Base-by-base conservation (phyloP, 129 eudicot species). In the Ambrosia trifida region DNA sequence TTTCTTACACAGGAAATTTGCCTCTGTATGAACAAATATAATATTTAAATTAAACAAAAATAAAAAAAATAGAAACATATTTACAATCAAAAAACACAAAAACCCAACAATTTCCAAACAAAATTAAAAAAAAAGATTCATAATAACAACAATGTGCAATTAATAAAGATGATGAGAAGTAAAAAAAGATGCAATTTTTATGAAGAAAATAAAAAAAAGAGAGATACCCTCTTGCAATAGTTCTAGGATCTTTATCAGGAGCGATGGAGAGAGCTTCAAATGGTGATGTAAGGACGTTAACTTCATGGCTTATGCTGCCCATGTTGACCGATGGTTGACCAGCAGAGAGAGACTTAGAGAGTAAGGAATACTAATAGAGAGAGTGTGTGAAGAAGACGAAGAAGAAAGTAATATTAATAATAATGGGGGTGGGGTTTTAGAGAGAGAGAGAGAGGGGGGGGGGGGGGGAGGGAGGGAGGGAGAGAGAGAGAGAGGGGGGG, bases 241-340 rank as follows among this genome's bases (percentile, higher is more conserved):
- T 70, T 53, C 72, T 52, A 13, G 81, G 81, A 70, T 78, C 81
- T 43, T 77, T 77, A 32, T 32, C 58, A 11, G 36, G 2, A 30
- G 24, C 33, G 52, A 76, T 68, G 45, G 80, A 2, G 0, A 68
- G 30, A 33, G 69, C 66, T 63, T 63, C 71, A 14, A 61, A 7
- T 13, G 69, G 50, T 35, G 58, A 65, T 4, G 30, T 20, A 24
- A 24, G 28, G 18, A 67, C 61, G 10, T 13, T 67, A 33, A 68
- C 58, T 59, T 69, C 41, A 40, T 77, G 57, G 38, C 32, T 62
- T 8, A 62, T 70, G 43, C 53, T 52, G 8, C 66, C 76, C 75
- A 77, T 69, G 75, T 60, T 77, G 81, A 77, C 81, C 70, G 2
- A 11, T 14, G 10, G 67, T 70, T 70, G 81, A 78, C 81, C 43